Evolutionary conservation across 1,139 yeast species (phyloP).

Genomic region (Kodamaea anthophila): DNA sequence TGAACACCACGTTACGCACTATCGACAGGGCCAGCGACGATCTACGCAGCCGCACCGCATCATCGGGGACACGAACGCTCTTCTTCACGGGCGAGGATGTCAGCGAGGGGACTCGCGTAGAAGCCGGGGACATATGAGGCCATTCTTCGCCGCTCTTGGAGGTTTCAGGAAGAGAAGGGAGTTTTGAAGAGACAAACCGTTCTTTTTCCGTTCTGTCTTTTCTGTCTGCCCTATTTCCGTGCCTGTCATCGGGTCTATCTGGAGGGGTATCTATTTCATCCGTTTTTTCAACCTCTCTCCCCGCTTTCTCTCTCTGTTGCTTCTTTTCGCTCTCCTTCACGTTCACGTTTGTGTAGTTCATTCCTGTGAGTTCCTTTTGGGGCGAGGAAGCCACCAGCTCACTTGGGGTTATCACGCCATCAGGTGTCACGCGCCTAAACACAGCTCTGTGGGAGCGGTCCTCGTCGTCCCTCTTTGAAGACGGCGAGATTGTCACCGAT

Average conservation of each 20-base stretch:
- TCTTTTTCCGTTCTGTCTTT: not conserved
- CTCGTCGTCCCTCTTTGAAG: too few relatives aligned
- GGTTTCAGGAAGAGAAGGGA: too few relatives aligned
- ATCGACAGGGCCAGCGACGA: slow-evolving; percentile 25
- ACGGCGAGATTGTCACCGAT: slow-evolving; percentile 37
- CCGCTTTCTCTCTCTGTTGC: not conserved
- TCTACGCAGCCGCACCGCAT: slow-evolving; percentile 9
- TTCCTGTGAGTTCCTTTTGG: too few relatives aligned
- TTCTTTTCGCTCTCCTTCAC: slow-evolving; percentile 1
- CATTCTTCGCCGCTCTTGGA: slow-evolving; percentile 5
- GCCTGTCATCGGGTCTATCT: too few relatives aligned
- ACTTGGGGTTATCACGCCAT: too few relatives aligned
- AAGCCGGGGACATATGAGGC: slow-evolving; percentile 2
- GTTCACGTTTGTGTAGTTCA: too few relatives aligned
- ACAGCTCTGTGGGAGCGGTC: too few relatives aligned
- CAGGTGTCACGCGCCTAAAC: too few relatives aligned
- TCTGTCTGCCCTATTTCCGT: not conserved
- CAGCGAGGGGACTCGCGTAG: too few relatives aligned
- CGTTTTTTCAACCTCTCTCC: not conserved
- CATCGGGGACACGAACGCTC: slow-evolving; percentile 6
- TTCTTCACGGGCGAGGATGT: slow-evolving; percentile 3
- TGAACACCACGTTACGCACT: slow-evolving; percentile 28
- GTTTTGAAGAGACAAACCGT: too few relatives aligned
- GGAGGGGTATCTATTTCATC: not conserved
- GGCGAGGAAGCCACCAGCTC: too few relatives aligned